phyloP scores from a whole-genome alignment of 225 moss, liverwort and hornwort genomes.

The Bryum argenteum region DNA sequence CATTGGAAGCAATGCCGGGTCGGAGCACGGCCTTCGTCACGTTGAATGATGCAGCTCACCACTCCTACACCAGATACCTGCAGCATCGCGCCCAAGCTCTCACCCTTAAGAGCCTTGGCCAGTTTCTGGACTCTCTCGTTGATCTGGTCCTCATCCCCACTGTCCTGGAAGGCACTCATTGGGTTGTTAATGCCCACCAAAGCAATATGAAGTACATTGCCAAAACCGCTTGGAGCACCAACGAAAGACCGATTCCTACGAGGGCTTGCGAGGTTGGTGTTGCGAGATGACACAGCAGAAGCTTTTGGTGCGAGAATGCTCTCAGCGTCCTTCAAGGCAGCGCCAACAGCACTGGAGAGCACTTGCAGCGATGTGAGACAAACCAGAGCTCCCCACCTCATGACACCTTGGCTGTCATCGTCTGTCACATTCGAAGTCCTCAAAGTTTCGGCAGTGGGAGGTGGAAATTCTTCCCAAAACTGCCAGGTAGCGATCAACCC shows the following conservation, averaged over 20 bases:
- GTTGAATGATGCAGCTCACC: constrained; percentile 95
- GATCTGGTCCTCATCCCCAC: constrained; percentile 98
- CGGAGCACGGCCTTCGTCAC: constrained; percentile 94
- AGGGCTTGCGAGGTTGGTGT: constrained; percentile 34
- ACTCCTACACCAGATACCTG: constrained; percentile 86
- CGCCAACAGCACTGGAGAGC: constrained; percentile 73
- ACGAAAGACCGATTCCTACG: constrained; percentile 52
- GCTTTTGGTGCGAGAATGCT: constrained; percentile 40
- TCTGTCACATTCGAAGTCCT: constrained; percentile 43
- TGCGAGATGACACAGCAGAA: constrained; percentile 13
- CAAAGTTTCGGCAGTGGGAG: constrained; percentile 65
- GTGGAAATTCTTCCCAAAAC: constrained; percentile 89
- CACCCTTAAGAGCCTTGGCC: constrained; percentile 87
- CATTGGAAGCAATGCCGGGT: constrained; percentile 98
- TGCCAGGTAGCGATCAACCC: constrained; percentile 97
- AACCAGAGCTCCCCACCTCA: constrained; percentile 97
- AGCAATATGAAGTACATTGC: constrained; percentile 89
- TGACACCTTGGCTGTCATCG: constrained; percentile 67
- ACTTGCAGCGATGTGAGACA: constrained; percentile 87
- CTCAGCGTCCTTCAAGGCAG: constrained; percentile 88
- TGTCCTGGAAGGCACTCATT: constrained; percentile 95
- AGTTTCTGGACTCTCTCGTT: constrained; percentile 87
- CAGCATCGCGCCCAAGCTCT: constrained; percentile 86
- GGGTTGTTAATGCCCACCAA: constrained; percentile 95
- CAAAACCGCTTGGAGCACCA: constrained; percentile 66